Evolutionary conservation across 768 basidiomycete species (phyloP).

Genomic region (Leucosporidium scottii): DNA sequence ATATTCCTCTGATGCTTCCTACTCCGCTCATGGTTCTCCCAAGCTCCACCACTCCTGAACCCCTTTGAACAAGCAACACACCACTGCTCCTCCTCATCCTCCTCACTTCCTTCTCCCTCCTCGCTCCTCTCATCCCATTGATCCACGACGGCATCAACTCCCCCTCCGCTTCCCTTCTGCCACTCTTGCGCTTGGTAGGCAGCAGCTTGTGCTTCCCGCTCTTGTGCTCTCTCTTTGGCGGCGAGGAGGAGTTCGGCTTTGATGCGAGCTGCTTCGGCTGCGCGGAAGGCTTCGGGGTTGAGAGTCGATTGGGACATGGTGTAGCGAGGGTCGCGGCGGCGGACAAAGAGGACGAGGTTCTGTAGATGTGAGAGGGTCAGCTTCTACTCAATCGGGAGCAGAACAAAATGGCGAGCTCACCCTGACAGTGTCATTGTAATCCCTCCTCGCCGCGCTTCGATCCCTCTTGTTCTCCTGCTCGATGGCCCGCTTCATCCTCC

Average conservation of each 20-base stretch:
- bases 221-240: slow-evolving; percentile 39
- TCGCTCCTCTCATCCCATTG: slow-evolving; percentile 58
- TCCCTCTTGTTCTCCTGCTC: slow-evolving; percentile 93
- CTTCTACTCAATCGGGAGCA: too few relatives aligned
- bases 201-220: slow-evolving; percentile 41
- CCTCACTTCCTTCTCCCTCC: slow-evolving; percentile 37
- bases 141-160: slow-evolving; percentile 66
- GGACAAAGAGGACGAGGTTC: slow-evolving; percentile 65
- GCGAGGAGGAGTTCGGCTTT: slow-evolving; percentile 41
- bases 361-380: slow-evolving; percentile 43
- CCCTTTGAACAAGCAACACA: slow-evolving; percentile 89
- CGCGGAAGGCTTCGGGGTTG: slow-evolving; percentile 41
- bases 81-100: slow-evolving; percentile 66
- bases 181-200: slow-evolving; percentile 78
- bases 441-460: slow-evolving; percentile 73
- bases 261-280: slow-evolving; percentile 37
- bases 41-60: slow-evolving; percentile 85
- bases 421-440: slow-evolving; percentile 85
- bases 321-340: slow-evolving; percentile 33
- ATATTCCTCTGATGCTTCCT: slow-evolving; percentile 88
- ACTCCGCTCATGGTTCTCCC: slow-evolving; percentile 93
- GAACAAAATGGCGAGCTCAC: slow-evolving; percentile 47
- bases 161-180: slow-evolving; percentile 57
- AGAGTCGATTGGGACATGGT: slow-evolving; percentile 39
- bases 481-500: slow-evolving; percentile 79